Base-by-base conservation (phyloP, 2,329 filamentous ascomycete genomes). In the Pseudocercospora pini-densiflorae region DNA sequence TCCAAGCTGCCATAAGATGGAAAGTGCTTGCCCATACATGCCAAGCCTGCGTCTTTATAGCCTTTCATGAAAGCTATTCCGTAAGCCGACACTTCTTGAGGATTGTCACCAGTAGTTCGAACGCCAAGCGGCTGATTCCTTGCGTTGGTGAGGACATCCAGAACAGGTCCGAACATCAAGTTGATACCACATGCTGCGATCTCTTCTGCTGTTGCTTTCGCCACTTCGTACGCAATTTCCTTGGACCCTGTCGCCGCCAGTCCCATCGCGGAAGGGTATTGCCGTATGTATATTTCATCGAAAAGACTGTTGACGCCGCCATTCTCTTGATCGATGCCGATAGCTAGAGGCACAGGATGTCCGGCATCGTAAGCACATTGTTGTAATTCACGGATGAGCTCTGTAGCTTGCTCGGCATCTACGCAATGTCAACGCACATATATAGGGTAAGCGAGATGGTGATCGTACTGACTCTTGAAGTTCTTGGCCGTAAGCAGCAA, bases 261-360 rank as follows among this genome's bases (percentile, higher is more conserved):
- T 12, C 94, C 94, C 94, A 99, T 98, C 69, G 94, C 92, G 75
- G 94, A 97, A 8, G 95, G 95, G 73, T 97, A 99, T 77, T 98
- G 95, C 71, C 93, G 93, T 72, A 98, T 94, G 77, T 94, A 95
- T 75, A 95, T 92, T 73, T 97, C 93, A 78, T 98, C 94, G 75
- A 96, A 97, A 2, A 98, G 86, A 80, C 93, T 97, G 82, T 97
- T 98, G 78, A 97, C 94, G 2, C 94, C 94, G 70, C 95, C 95
- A 88, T 99, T 98, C 79, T 99, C 95, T 78, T 99, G 95, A 77
- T 98, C 95, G 43, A 98, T 83, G 45, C 92, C 94, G 73, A 99
- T 97, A 62, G 96, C 84, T 19, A 99, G 82, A 1, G 95, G 95
- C 2, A 94, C 90, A 2, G 92, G 90, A 79, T 98, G 94, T 21